Conservation (phyloP, 768 basidiomycete species). For the Boletellus sp. region DNA sequence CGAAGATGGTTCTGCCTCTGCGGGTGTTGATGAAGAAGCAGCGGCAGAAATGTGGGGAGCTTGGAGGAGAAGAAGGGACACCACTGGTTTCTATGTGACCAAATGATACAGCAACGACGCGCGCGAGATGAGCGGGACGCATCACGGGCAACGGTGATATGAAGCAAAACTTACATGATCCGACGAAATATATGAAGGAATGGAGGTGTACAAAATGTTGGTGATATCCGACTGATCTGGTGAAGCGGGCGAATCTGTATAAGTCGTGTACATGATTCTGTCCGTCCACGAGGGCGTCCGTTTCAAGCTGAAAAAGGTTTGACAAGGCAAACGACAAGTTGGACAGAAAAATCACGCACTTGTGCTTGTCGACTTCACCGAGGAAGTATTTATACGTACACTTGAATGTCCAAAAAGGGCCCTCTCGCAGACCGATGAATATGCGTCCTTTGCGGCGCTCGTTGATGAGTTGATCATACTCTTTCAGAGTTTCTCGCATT, state of each 20-base stretch:
- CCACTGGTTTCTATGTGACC: slow-evolving; percentile 73
- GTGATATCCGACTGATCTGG: slow-evolving; percentile 51
- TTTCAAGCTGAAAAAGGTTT: slow-evolving; percentile 42
- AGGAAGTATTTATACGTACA: slow-evolving; percentile 87
- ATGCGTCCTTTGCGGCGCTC: slow-evolving; percentile 63
- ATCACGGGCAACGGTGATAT: background rate
- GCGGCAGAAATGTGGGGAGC: slow-evolving; percentile 29
- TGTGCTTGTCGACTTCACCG: slow-evolving; percentile 80
- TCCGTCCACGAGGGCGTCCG: slow-evolving; percentile 93
- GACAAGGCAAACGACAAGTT: background rate
- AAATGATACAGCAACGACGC: background rate
- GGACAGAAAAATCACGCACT: slow-evolving; percentile 39
- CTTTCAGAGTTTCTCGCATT: slow-evolving; percentile 56
- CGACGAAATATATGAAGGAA: slow-evolving; percentile 81
- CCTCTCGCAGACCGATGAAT: slow-evolving; percentile 75
- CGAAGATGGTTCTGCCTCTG: slow-evolving; percentile 23
- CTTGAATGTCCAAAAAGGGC: slow-evolving; percentile 85
- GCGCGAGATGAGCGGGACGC: background rate
- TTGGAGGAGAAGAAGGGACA: slow-evolving; percentile 66
- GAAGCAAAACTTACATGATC: slow-evolving; percentile 68
- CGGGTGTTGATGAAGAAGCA: slow-evolving; percentile 8
- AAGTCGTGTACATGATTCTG: slow-evolving; percentile 80
- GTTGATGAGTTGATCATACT: slow-evolving; percentile 67
- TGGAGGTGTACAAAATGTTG: slow-evolving; percentile 71
- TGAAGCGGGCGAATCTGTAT: slow-evolving; percentile 56